Percentiles rank a stretch among this genome's conserved stretches.
Conservation (phyloP, 208 protist species). For the Herpetomonas samuelpessoai region DNA sequence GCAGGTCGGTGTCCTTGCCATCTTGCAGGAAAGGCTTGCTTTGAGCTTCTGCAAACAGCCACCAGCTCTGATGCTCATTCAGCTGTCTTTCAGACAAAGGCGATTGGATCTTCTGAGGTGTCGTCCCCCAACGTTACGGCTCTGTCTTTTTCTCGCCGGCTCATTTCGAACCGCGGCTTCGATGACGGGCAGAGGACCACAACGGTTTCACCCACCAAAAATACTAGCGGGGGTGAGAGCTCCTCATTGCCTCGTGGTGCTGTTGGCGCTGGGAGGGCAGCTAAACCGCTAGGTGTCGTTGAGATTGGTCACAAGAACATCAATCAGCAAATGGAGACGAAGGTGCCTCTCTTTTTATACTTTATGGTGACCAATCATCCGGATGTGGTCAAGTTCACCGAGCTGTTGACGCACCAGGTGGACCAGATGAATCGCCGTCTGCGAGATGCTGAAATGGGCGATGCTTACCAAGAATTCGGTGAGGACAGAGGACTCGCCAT, state of each 20-base stretch:
- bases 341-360: conserved; percentile 79
- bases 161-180: neutral
- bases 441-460: conserved; percentile 36
- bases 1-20: no score
- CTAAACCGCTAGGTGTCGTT: conserved; percentile 48
- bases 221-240: no score
- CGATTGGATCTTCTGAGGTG: no score
- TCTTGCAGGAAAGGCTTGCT: no score
- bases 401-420: conserved; percentile 58
- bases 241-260: no score
- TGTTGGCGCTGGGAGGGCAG: conserved; percentile 1
- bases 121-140: no score
- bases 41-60: no score
- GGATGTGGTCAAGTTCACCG: conserved; percentile 65
- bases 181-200: neutral
- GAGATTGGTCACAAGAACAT: conserved; percentile 66
- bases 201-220: no score
- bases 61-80: no score
- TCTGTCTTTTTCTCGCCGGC: neutral
- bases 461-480: conserved; percentile 74
- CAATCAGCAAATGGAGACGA: conserved; percentile 63
- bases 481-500: conserved; percentile 76
- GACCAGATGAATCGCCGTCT: conserved; percentile 65
- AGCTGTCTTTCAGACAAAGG: no score
- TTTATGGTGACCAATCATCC: conserved; percentile 78